phyloP scores from a whole-genome alignment of 1,139 yeast species.

The Taiozyma sp. region DNA sequence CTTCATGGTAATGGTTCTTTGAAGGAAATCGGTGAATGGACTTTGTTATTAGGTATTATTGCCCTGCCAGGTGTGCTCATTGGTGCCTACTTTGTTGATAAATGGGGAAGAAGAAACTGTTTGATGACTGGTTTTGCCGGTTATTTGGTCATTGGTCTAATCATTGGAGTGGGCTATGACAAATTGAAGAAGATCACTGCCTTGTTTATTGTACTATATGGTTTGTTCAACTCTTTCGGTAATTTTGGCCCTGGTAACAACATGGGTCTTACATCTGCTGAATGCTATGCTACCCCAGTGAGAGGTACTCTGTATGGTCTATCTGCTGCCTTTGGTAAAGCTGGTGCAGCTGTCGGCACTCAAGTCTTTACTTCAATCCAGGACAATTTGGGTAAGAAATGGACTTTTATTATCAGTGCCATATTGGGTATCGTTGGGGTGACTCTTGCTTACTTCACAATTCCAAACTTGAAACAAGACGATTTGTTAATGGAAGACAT shows the following conservation, averaged over 20 bases:
- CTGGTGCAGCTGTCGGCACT: slow-evolving; percentile 40
- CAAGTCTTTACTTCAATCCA: slow-evolving; percentile 29
- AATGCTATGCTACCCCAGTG: slow-evolving; percentile 67
- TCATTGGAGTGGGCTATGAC: slow-evolving; percentile 50
- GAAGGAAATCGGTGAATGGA: slow-evolving; percentile 52
- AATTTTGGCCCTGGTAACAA: slow-evolving; percentile 76
- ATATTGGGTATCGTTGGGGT: slow-evolving; percentile 65
- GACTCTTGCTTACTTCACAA: slow-evolving; percentile 49
- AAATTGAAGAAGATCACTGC: slow-evolving; percentile 44
- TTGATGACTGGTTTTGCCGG: slow-evolving; percentile 54
- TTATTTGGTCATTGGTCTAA: slow-evolving; percentile 52
- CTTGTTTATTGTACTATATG: slow-evolving; percentile 52
- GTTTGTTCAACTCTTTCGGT: slow-evolving; percentile 53
- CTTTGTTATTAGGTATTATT: slow-evolving; percentile 43
- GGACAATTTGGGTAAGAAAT: slow-evolving; percentile 23
- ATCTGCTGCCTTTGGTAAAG: slow-evolving; percentile 48
- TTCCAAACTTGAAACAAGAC: slow-evolving; percentile 63
- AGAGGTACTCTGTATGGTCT: slow-evolving; percentile 58
- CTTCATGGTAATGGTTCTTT: slow-evolving; percentile 33
- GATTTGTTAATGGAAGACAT: slow-evolving; percentile 65
- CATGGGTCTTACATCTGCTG: slow-evolving; percentile 65
- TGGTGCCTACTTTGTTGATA: slow-evolving; percentile 50
- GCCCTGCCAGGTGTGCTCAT: slow-evolving; percentile 55
- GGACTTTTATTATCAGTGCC: slow-evolving; percentile 30
- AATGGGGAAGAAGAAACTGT: slow-evolving; percentile 52